Conservation (phyloP, 495 filamentous ascomycete species). For the Symbiotaphrina buchneri region DNA sequence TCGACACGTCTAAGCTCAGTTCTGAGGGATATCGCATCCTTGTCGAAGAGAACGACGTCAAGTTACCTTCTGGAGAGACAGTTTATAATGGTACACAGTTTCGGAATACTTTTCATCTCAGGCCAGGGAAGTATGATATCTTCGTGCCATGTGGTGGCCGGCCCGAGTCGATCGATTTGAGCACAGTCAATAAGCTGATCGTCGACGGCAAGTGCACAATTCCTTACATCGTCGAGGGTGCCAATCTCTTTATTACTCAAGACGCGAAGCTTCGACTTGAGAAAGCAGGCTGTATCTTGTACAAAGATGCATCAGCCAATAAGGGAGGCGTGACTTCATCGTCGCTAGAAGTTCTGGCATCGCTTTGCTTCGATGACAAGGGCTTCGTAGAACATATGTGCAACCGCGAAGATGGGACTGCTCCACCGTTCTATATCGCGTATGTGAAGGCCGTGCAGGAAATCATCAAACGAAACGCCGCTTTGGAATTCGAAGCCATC, state of each 20-base stretch:
- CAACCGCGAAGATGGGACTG: slow-evolving; percentile 48
- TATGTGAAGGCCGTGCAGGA: slow-evolving; percentile 86
- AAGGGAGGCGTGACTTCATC: slow-evolving; percentile 99
- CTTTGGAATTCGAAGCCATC: slow-evolving; percentile 90
- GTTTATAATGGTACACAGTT: slow-evolving; percentile 83
- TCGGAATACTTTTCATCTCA: slow-evolving; percentile 92
- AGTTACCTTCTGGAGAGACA: slow-evolving; percentile 64
- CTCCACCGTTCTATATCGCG: slow-evolving; percentile 71
- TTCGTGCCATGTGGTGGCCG: slow-evolving; percentile 96
- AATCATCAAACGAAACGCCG: slow-evolving; percentile 72
- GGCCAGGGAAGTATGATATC: slow-evolving; percentile 46
- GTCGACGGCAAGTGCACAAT: slow-evolving; percentile 58
- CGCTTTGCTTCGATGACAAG: slow-evolving; percentile 76
- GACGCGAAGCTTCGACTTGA: slow-evolving; percentile 91
- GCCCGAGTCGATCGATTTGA: slow-evolving; percentile 88
- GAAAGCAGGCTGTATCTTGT: slow-evolving; percentile 77
- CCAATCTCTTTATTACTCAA: slow-evolving; percentile 97
- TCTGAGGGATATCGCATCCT: slow-evolving; percentile 77
- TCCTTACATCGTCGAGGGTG: slow-evolving; percentile 92
- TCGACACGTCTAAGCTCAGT: slow-evolving; percentile 69
- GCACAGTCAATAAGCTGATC: slow-evolving; percentile 67
- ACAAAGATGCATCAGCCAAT: slow-evolving; percentile 96
- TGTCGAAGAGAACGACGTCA: slow-evolving; percentile 73
- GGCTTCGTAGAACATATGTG: slow-evolving; percentile 91
- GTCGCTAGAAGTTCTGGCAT: slow-evolving; percentile 85